These are phyloP conservation scores for Diaporthe sp. DNA, from an alignment of 2,329 filamentous ascomycete species.

Conservation along the genomic window DNA sequence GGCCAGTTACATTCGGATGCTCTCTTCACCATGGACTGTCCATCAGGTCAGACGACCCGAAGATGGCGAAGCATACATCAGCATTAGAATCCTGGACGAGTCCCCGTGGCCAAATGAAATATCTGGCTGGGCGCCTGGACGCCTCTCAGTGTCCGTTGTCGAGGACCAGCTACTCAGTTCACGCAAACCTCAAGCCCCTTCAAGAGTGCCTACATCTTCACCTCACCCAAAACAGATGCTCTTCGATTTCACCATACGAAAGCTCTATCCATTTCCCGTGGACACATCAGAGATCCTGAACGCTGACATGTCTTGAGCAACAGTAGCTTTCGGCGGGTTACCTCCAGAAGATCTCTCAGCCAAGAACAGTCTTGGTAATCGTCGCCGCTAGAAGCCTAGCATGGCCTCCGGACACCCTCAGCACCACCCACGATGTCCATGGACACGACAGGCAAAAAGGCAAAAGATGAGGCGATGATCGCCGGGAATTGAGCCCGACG, in stretches of 20 bases:
- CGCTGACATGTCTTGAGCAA: too few relatives aligned
- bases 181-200: neutral
- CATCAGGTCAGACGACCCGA: neutral
- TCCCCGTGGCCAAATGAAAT: neutral
- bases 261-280: too few relatives aligned
- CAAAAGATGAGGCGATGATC: slow-evolving; percentile 6
- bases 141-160: neutral
- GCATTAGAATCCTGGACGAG: neutral
- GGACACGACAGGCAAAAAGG: neutral
- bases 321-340: neutral
- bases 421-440: neutral
- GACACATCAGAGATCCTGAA: too few relatives aligned
- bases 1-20: neutral
- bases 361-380: neutral
- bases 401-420: neutral
- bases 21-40: neutral
- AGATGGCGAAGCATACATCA: neutral
- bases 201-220: neutral
- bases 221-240: neutral
- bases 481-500: slow-evolving; percentile 38
- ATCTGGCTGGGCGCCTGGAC: neutral
- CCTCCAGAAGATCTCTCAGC: neutral
- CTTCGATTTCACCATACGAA: too few relatives aligned
- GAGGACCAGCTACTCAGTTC: neutral
- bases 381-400: neutral